These are phyloP conservation scores for Malassezia caprae DNA, from an alignment of 1,284 basidiomycete genomes.

Conservation along the genomic window DNA sequence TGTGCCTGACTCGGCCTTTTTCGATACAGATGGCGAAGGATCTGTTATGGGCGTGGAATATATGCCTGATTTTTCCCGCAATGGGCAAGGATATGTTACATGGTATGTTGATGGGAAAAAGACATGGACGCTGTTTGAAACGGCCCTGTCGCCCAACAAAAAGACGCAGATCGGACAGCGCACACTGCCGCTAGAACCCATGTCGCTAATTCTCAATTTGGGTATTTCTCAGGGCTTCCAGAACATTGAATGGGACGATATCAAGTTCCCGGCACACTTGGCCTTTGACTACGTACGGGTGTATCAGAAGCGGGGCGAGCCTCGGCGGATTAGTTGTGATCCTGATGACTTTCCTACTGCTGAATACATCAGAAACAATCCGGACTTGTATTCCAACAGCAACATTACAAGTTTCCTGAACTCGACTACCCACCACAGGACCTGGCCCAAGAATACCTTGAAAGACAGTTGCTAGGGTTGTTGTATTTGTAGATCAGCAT, in stretches of 20 bases:
- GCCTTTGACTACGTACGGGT: slow-evolving; percentile 34
- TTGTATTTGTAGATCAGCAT: background rate
- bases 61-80: slow-evolving; percentile 34
- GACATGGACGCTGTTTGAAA: slow-evolving; percentile 35
- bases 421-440: slow-evolving; percentile 14
- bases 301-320: slow-evolving; percentile 35
- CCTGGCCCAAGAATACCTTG: slow-evolving; percentile 34
- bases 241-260: slow-evolving; percentile 16
- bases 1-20: slow-evolving; percentile 36
- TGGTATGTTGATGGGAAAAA: slow-evolving; percentile 44
- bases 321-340: slow-evolving; percentile 28
- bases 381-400: slow-evolving; percentile 37
- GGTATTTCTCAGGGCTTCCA: slow-evolving; percentile 42
- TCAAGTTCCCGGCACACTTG: slow-evolving; percentile 51
- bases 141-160: slow-evolving; percentile 20
- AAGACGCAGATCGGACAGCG: slow-evolving; percentile 31
- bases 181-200: slow-evolving; percentile 39
- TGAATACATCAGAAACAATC: slow-evolving; percentile 37
- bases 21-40: slow-evolving; percentile 20
- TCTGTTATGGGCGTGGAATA: slow-evolving; percentile 41
- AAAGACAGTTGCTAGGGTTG: background rate
- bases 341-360: slow-evolving; percentile 39
- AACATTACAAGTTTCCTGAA: slow-evolving; percentile 34
- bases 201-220: slow-evolving; percentile 41
- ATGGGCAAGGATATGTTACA: slow-evolving; percentile 33